These are phyloP conservation scores for Amanita pallidorosea DNA, from an alignment of 768 basidiomycete species.

Conservation along the genomic window DNA sequence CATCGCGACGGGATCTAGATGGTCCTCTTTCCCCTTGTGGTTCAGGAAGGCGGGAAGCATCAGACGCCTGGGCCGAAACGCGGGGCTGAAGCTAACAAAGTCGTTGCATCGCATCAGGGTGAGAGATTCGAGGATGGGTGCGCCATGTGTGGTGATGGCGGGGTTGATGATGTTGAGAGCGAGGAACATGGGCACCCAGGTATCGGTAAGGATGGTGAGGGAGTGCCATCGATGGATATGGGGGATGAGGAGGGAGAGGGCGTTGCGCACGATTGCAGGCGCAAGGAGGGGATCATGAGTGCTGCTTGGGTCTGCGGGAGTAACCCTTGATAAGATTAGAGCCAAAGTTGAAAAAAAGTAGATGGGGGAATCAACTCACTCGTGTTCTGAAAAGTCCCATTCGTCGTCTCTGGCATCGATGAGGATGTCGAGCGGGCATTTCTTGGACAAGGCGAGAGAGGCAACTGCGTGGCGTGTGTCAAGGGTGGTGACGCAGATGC, in stretches of 20 bases:
- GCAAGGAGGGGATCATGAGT: constrained; percentile 27
- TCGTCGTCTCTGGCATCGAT: constrained; percentile 48
- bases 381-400: constrained; percentile 46
- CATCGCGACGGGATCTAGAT: constrained; percentile 20
- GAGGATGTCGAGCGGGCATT: constrained; percentile 40
- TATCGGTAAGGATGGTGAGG: constrained; percentile 41
- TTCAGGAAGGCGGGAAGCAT: not conserved
- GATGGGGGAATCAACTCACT: constrained; percentile 22
- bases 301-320: constrained; percentile 14
- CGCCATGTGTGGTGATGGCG: constrained; percentile 20
- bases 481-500: constrained; percentile 35
- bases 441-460: constrained; percentile 36
- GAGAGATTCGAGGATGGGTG: constrained; percentile 36
- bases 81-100: constrained; percentile 32
- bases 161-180: constrained; percentile 36
- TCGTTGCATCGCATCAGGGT: constrained; percentile 53
- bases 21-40: not conserved
- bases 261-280: constrained; percentile 31
- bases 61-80: constrained; percentile 31
- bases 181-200: constrained; percentile 46
- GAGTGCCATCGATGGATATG: constrained; percentile 44
- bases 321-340: constrained; percentile 13
- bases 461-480: constrained; percentile 27
- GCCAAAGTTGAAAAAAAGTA: constrained; percentile 1
- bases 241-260: constrained; percentile 37